Evolutionary conservation across 1,139 yeast genomes (phyloP).

Genomic region (Diutina mesorugosa): DNA sequence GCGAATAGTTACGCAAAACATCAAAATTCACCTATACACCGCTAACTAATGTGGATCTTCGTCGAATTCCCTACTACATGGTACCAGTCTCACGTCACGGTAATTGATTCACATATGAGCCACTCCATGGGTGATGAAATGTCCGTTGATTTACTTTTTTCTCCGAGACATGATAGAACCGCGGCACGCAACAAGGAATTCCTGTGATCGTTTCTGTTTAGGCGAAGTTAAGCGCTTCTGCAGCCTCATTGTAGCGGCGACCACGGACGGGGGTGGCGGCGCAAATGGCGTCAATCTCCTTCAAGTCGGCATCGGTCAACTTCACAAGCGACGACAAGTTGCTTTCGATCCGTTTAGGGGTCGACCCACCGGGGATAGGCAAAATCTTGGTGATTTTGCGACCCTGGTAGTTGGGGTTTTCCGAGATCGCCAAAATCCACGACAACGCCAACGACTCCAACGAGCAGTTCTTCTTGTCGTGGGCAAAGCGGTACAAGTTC

Average conservation of each 20-base stretch:
- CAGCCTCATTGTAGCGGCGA: conserved; percentile 26
- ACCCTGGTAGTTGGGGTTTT: conserved; percentile 15
- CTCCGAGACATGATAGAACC: background rate
- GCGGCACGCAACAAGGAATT: no score
- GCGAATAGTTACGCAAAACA: no score
- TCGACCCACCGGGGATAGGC: conserved; percentile 72
- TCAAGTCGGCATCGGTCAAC: conserved; percentile 41
- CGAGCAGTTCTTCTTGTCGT: conserved; percentile 29
- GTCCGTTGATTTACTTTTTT: background rate
- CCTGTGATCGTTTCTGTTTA: background rate
- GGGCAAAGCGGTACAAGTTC: conserved; percentile 33
- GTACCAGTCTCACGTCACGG: background rate
- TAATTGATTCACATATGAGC: background rate
- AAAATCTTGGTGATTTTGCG: conserved; percentile 40
- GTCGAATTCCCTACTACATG: no score
- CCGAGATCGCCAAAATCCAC: conserved; percentile 42
- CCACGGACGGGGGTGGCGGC: conserved; percentile 30
- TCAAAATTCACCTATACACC: no score
- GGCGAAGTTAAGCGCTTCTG: conserved; percentile 7
- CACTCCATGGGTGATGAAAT: background rate
- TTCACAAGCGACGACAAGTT: conserved; percentile 34
- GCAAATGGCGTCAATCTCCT: conserved; percentile 31
- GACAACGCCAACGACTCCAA: conserved; percentile 62
- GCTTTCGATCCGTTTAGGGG: conserved; percentile 42
- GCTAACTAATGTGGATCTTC: background rate